Evolutionary conservation across 306 rosid genomes (phyloP).

Genomic region (Cicer chorassanicum): DNA sequence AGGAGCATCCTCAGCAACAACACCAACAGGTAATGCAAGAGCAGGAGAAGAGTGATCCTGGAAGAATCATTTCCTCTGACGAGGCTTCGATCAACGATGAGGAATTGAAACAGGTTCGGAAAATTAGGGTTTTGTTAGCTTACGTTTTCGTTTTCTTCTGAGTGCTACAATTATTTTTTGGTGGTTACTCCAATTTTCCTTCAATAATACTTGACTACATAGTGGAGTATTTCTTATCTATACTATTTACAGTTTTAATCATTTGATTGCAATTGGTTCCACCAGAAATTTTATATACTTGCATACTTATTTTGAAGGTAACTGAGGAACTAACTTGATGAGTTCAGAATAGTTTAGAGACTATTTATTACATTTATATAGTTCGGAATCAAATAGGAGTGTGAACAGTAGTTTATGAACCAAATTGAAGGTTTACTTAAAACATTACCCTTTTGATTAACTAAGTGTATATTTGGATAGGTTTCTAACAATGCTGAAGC

Average conservation of each 20-base stretch:
- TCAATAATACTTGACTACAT: background rate
- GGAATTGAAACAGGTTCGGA: constrained; percentile 42
- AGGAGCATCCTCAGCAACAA: background rate
- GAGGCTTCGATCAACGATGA: constrained; percentile 43
- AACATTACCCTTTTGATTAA: too few relatives aligned
- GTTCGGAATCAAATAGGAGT: too few relatives aligned
- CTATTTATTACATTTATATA: too few relatives aligned
- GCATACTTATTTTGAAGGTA: too few relatives aligned
- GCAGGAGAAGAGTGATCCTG: constrained; percentile 38
- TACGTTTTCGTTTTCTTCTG: background rate
- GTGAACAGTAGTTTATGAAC: too few relatives aligned
- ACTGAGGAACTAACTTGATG: too few relatives aligned
- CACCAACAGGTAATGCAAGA: constrained; percentile 11
- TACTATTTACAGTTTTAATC: background rate
- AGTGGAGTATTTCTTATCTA: background rate
- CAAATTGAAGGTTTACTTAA: too few relatives aligned
- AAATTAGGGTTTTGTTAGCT: constrained; percentile 29
- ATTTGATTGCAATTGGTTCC: background rate
- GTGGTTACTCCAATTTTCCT: background rate
- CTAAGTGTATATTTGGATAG: background rate
- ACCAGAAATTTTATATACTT: background rate
- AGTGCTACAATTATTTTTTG: background rate
- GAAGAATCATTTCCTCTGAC: constrained; percentile 25
- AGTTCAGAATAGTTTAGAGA: too few relatives aligned
- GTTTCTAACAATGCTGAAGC: constrained; percentile 8